Percentiles rank a stretch among this genome's conserved stretches.
phyloP scores from a whole-genome alignment of 202 grass and related monocot genomes.

The Carex sylvatica region DNA sequence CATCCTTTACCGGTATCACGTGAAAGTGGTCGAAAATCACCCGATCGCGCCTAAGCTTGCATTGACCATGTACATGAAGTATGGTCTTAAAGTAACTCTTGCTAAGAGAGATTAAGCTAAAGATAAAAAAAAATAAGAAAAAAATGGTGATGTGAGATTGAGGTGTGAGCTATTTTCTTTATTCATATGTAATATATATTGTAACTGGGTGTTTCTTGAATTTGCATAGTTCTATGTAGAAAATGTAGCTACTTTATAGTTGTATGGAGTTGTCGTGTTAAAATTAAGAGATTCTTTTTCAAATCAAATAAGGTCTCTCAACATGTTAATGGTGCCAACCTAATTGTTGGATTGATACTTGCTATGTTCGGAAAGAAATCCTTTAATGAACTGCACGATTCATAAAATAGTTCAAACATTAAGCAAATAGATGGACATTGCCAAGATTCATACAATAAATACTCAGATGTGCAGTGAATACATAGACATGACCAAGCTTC shows the following conservation, averaged over 20 bases:
- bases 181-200: constrained; percentile 27
- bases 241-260: constrained; percentile 3
- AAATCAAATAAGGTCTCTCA: neutral
- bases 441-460: no score
- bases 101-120: constrained; percentile 34
- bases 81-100: constrained; percentile 84
- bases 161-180: constrained; percentile 11
- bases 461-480: neutral
- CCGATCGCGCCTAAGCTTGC: constrained; percentile 79
- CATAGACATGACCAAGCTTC: neutral
- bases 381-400: no score
- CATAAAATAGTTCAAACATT: neutral
- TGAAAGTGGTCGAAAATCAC: constrained; percentile 59
- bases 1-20: constrained; percentile 66
- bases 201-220: neutral
- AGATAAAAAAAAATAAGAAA: neutral
- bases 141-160: neutral
- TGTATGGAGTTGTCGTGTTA: neutral
- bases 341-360: neutral
- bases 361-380: neutral
- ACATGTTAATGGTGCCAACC: neutral
- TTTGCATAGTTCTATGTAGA: constrained; percentile 23
- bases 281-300: neutral
- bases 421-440: neutral
- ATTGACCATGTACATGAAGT: constrained; percentile 98